Evolutionary conservation across 352 stramenopile species (phyloP).

Genomic region (Pythium dissotocum): DNA sequence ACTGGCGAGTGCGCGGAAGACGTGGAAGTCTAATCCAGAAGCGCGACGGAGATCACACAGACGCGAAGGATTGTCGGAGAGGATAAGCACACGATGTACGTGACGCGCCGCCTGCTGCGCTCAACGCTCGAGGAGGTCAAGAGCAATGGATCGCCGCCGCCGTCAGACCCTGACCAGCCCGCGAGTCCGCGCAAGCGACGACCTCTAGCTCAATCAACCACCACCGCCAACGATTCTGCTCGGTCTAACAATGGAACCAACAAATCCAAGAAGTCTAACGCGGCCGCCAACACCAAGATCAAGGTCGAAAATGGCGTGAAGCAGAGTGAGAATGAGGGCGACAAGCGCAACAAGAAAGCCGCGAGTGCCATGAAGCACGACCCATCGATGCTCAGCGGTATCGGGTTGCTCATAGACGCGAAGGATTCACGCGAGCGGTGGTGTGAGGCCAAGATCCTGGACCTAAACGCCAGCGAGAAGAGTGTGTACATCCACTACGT

Average conservation of each 20-base stretch:
- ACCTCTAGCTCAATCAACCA: conserved; percentile 11
- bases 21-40: background rate
- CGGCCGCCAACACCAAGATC: background rate
- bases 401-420: conserved; percentile 61
- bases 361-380: background rate
- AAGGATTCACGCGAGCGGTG: conserved; percentile 54
- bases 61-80: background rate
- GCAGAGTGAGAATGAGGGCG: conserved; percentile 6
- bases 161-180: background rate
- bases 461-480: conserved; percentile 38
- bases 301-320: background rate
- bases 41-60: background rate
- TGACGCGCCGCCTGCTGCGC: conserved; percentile 59
- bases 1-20: background rate
- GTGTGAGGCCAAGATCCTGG: conserved; percentile 61
- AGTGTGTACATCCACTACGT: conserved; percentile 72
- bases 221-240: background rate
- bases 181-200: conserved; percentile 23
- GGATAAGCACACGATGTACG: conserved; percentile 45
- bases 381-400: conserved; percentile 21
- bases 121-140: conserved; percentile 45
- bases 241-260: background rate
- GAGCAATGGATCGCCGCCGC: background rate
- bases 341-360: conserved; percentile 34
- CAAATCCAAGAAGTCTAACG: conserved; percentile 7